Evolutionary conservation across 2,329 filamentous ascomycete genomes (phyloP), one percentile per base, ranked within the genome.

Genomic region (Arachnopeziza araneosa): DNA sequence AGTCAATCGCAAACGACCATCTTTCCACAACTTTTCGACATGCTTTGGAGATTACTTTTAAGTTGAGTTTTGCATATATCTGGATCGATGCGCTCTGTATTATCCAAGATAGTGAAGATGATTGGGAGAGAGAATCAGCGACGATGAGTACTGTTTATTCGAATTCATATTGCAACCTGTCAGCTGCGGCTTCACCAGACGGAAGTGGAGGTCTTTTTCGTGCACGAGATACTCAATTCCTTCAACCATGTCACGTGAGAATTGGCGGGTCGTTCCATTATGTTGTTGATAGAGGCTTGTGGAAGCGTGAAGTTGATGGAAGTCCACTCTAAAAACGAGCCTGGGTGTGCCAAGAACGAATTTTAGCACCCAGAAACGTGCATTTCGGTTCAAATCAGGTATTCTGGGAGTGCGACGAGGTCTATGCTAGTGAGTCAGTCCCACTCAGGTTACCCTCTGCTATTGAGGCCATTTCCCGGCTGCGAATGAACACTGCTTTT

Each of bases 11-110:
- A 19, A 24, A 32, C 6, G 24, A 19, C 8, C 44, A 55, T 19
- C 24, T 57, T 19, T 50, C 55, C 1, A 52, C 44, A 22, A 57
- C 55, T 4, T 52, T 57, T 19, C 50, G 22, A 57, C 49, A 57
- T 44, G 50, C 55, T 24, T 24, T 57, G 17, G 19, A 23, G 1
- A 24, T 53, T 9, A 50, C 55, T 2, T 52, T 24, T 2, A 24
- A 36, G 21, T 12, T 60, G 2, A 24, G 53, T n/a, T 26, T 58
- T 14, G 23, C 22, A 32, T 60, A 60, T 24, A 21, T 60, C 5
- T 60, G 59, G 59, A 55, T 60, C 24, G 59, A 60, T 14, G 54
- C 50, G 26, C 51, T 60, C 2, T 60, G 59, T 36, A 60, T 60
- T 7, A 60, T 60, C 2, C 59, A 60, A 44, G 54, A 59, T 24